A percentile compares a stretch with the other conserved stretches of the same genome.
These are phyloP conservation scores for Boletus rex-veris DNA, from an alignment of 768 basidiomycete species.

Conservation along the genomic window DNA sequence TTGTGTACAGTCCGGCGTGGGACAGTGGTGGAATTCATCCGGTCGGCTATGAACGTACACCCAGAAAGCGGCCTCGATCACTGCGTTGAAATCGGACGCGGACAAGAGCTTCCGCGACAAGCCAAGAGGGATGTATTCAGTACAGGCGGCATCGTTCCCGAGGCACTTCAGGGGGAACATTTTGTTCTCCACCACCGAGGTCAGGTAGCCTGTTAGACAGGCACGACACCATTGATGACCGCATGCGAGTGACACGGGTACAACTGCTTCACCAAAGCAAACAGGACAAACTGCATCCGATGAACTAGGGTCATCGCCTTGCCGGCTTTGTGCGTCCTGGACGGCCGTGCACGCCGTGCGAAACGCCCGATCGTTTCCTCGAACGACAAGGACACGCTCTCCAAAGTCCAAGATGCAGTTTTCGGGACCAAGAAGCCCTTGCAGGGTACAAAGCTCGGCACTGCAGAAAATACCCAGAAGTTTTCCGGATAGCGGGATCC, in stretches of 20 bases:
- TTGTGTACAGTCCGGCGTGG: slow-evolving; percentile 74
- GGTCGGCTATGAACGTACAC: slow-evolving; percentile 56
- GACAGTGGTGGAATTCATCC: slow-evolving; percentile 68
- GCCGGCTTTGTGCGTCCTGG: slow-evolving; percentile 34
- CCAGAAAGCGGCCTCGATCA: slow-evolving; percentile 60
- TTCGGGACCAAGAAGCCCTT: slow-evolving; percentile 50
- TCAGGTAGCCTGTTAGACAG: slow-evolving; percentile 59
- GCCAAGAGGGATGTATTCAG: slow-evolving; percentile 50
- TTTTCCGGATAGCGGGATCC: slow-evolving; percentile 45
- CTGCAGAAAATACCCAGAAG: slow-evolving; percentile 46
- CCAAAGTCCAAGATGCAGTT: slow-evolving; percentile 50
- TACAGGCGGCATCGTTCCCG: slow-evolving; percentile 59
- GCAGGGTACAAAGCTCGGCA: slow-evolving; percentile 44
- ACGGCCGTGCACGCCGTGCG: slow-evolving; percentile 39
- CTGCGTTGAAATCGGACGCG: slow-evolving; percentile 47
- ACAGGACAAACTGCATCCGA: slow-evolving; percentile 53
- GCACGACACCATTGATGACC: slow-evolving; percentile 66
- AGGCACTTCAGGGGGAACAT: slow-evolving; percentile 73
- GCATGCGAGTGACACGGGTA: slow-evolving; percentile 55
- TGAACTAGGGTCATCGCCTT: slow-evolving; percentile 25
- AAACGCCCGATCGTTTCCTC: slow-evolving; percentile 46
- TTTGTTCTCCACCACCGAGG: slow-evolving; percentile 52
- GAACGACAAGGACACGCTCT: slow-evolving; percentile 44
- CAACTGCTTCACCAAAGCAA: slow-evolving; percentile 56
- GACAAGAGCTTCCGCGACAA: slow-evolving; percentile 50